phyloP scores from a whole-genome alignment of 768 basidiomycete species.

The Mycena polygramma region DNA sequence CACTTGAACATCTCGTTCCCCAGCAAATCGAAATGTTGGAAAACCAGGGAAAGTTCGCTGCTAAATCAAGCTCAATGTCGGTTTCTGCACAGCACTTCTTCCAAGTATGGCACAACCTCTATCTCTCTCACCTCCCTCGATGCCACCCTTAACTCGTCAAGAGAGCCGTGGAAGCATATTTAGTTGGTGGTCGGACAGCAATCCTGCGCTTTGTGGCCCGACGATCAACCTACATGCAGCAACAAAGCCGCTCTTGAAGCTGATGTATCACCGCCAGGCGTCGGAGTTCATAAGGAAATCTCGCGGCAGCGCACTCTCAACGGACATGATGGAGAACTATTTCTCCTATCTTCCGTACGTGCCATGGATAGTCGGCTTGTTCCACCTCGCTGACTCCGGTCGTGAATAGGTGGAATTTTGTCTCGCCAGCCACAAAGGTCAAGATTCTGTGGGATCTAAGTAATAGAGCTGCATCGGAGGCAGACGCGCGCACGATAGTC shows the following conservation, averaged over 20 bases:
- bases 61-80: too few species aligned
- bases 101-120: too few species aligned
- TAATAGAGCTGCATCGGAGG: too few species aligned
- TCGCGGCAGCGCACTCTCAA: background rate
- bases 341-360: background rate
- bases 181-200: too few species aligned
- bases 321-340: background rate
- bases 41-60: too few species aligned
- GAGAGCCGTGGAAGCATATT: too few species aligned
- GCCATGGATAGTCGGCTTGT: background rate
- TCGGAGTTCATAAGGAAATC: background rate
- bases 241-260: background rate
- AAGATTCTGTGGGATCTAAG: background rate
- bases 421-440: background rate
- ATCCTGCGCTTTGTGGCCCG: background rate
- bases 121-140: too few species aligned
- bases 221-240: conserved; percentile 2
- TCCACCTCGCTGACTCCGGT: background rate
- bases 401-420: background rate
- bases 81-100: too few species aligned
- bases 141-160: too few species aligned
- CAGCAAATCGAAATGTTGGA: too few species aligned
- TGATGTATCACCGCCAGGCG: background rate
- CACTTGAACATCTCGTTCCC: too few species aligned
- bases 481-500: too few species aligned